phyloP scores from a whole-genome alignment of 176 grass and related monocot species.

The Carex cristatella region DNA sequence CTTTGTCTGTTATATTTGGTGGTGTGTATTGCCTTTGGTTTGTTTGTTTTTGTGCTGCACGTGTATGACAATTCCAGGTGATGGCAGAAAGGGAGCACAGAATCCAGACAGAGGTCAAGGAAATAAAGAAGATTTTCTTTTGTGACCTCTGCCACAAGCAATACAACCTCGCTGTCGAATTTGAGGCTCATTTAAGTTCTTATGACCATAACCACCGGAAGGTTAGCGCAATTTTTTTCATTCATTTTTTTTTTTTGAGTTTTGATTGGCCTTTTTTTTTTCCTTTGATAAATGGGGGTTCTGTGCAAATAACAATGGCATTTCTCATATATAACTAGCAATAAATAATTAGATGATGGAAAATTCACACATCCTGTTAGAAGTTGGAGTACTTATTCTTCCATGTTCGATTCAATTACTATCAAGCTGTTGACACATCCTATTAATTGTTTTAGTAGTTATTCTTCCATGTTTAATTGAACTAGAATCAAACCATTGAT shows the following conservation, averaged over 20 bases:
- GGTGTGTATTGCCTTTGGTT: slow-evolving; percentile 64
- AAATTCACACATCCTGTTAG: background rate
- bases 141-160: slow-evolving; percentile 92
- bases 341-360: background rate
- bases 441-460: background rate
- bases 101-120: slow-evolving; percentile 93
- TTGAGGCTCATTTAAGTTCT: slow-evolving; percentile 91
- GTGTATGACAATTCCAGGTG: slow-evolving; percentile 98
- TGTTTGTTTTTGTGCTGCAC: slow-evolving; percentile 40
- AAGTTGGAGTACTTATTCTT: background rate
- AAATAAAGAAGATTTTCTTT: slow-evolving; percentile 96
- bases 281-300: background rate
- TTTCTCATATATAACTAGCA: background rate
- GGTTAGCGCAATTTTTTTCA: slow-evolving; percentile 31
- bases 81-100: slow-evolving; percentile 95
- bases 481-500: background rate
- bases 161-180: slow-evolving; percentile 92
- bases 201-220: slow-evolving; percentile 99
- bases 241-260: background rate
- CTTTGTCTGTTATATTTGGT: slow-evolving; percentile 86
- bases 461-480: background rate
- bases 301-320: background rate
- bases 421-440: background rate
- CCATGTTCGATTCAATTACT: background rate
- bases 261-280: background rate